Evolutionary conservation across 176 grass and related monocot genomes (phyloP), one percentile per base, ranked within the genome.

Genomic region (Metroxylon sagu): DNA sequence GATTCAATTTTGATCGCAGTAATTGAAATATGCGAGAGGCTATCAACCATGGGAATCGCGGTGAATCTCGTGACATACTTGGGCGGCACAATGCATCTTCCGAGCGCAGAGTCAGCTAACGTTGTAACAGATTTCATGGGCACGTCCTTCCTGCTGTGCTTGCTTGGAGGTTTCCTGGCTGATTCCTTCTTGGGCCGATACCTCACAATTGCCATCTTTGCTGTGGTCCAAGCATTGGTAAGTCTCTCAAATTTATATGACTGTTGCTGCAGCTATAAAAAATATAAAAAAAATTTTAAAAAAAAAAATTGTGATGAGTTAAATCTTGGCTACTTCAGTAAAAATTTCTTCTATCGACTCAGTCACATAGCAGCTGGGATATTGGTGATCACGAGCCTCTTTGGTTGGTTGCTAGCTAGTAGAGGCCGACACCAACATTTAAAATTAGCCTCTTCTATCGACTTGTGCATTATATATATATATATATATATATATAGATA

Each of bases 121-220:
- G 76, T 95, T 39, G 90, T 95, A 56, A 78, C 90, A 6, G 82
- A 95, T 67, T 95, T 95, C 85, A 63, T 95, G 82, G 90, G 90
- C 70, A 95, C 90, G 39, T 95, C 73, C 48, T 95, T 95, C 77
- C 76, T 95, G 70, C 82, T 95, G 60, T 95, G 85, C 76, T 68
- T 95, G 62, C 76, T 95, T 28, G 90, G 82, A 28, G 90, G 90
- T 5, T 95, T 95, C 73, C 73, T 95, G 23, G 90, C 90, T 18
- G 90, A 95, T 71, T 85, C 90, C 77, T 89, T 95, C 82, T 62
- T 95, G 3, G 90, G 90, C 2, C 72, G 90, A 29, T 95, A 80
- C 82, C 90, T 88, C 82, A 95, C 90, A 58, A 85, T 95, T 70
- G 85, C 79, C 69, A 76, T 86, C 65, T 95, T 89, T 18, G 69